Evolutionary conservation across 2,329 filamentous ascomycete genomes (phyloP).

Genomic region (Fusarium sp.): DNA sequence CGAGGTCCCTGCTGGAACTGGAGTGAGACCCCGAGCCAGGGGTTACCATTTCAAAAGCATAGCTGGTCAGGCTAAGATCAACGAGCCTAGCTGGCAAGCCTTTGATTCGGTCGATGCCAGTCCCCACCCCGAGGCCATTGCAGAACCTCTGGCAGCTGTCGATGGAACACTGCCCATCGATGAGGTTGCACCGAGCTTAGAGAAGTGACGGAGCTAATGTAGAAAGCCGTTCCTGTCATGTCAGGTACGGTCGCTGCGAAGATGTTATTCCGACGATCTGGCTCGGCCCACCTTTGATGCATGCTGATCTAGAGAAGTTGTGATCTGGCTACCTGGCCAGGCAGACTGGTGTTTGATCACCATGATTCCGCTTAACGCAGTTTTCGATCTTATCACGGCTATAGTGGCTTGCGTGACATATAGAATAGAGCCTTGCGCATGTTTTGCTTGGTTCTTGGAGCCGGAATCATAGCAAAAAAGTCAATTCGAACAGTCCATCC

Average conservation of each 20-base stretch:
- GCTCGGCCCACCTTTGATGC: conserved; percentile 22
- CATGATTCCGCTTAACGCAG: background rate
- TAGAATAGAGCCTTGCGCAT: background rate
- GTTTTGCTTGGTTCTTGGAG: background rate
- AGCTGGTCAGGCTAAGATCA: conserved; percentile 72
- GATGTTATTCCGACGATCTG: conserved; percentile 12
- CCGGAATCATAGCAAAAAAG: background rate
- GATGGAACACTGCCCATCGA: conserved; percentile 60
- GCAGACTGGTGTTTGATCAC: background rate
- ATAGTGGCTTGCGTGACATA: background rate
- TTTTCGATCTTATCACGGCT: background rate
- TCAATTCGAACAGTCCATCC: background rate
- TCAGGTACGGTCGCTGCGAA: conserved; percentile 21
- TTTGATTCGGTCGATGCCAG: conserved; percentile 48
- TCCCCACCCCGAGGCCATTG: conserved; percentile 24
- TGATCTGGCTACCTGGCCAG: background rate
- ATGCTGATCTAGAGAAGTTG: background rate
- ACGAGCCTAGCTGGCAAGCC: conserved; percentile 72
- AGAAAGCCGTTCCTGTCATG: conserved; percentile 23
- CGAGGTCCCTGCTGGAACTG: conserved; percentile 77
- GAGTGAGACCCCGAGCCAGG: conserved; percentile 79
- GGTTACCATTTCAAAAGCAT: conserved; percentile 84
- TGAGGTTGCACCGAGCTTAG: conserved; percentile 60
- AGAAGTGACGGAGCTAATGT: conserved; percentile 53
- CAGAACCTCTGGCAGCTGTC: conserved; percentile 29